Evolutionary conservation across 108 stramenopile species (phyloP), one percentile per base, ranked within the genome.

Genomic region (Stephanodiscus triporus): DNA sequence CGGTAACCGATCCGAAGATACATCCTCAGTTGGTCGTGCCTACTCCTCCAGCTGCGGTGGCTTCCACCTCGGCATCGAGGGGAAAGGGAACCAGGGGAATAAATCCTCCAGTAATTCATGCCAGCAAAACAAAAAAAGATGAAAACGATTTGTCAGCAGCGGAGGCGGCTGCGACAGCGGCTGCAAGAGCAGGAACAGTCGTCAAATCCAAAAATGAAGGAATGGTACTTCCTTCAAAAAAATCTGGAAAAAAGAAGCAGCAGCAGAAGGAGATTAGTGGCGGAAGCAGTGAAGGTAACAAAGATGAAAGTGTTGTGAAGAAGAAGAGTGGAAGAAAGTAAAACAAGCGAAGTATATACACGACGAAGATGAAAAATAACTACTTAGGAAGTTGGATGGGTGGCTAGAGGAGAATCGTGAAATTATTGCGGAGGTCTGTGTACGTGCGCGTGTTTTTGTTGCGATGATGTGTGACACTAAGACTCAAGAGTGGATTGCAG

Each of bases 121-220:
- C 11, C 40, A 40, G 40, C 9, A 5, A 40, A 40, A 0, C 8
- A 11, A 5, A 40, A 40, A 40, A 9, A 5, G 40, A 40, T 4
- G 36, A 6, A 36, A 36, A 4, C 6, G 6, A 6, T 36, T 4
- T 36, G 36, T 2, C 14, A 30, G 34, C 16, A 37, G 19, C 37
- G 2, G 34, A 17, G 13, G 29, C 37, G 34, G 19, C 58, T 19
- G 34, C 34, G 11, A 20, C 36, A 37, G 36, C 36, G n/a, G 58
- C 16, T n/a, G 55, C 27, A 56, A 26, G 27, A 27, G 58, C 36
- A 6, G 58, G 36, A 38, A 17, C 37, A 59, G 32, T 37, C 37
- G 38, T 16, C 58, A 59, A 59, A 59, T 59, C 58, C 8, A 59
- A 59, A 37, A n/a, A 34, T 37, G 58, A 34, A 59, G 55, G 55